These are phyloP conservation scores for Leishmania mexicana DNA, from an alignment of 208 protist species.

Conservation along the genomic window DNA sequence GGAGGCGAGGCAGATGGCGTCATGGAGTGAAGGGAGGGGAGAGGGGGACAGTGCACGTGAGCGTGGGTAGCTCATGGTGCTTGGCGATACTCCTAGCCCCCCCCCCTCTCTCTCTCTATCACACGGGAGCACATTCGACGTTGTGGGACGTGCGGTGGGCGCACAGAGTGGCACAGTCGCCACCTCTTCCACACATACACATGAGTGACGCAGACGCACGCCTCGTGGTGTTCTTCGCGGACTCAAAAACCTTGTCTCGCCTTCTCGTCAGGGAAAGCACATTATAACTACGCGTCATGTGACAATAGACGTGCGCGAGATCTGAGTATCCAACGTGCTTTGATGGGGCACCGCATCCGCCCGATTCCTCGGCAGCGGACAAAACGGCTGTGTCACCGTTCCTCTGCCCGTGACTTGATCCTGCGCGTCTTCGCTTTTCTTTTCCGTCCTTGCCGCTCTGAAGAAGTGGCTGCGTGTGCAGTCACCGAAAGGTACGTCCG, in stretches of 20 bases:
- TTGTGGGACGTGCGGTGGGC: neutral
- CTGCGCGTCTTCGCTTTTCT: neutral
- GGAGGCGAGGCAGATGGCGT: neutral
- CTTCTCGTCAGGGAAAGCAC: neutral
- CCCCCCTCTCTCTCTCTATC: too few relatives aligned
- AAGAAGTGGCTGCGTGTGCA: neutral
- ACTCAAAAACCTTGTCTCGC: neutral
- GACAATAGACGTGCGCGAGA: neutral
- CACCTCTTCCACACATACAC: neutral
- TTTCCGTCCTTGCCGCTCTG: neutral
- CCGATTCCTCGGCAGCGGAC: neutral
- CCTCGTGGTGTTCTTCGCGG: neutral
- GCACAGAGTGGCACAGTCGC: neutral
- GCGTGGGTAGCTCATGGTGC: neutral
- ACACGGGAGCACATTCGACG: neutral
- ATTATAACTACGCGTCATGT: neutral
- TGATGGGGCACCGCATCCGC: neutral
- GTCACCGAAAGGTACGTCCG: neutral
- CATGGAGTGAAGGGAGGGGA: neutral
- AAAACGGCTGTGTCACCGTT: neutral
- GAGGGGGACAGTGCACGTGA: neutral
- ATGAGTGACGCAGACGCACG: neutral
- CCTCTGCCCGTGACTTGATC: neutral
- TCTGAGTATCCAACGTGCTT: neutral
- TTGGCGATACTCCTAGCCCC: neutral